A percentile compares a stretch with the other conserved stretches of the same genome.
Evolutionary conservation across 192 early-diverging fungal genomes (phyloP).

Genomic region (Chytriomyces confervae): DNA sequence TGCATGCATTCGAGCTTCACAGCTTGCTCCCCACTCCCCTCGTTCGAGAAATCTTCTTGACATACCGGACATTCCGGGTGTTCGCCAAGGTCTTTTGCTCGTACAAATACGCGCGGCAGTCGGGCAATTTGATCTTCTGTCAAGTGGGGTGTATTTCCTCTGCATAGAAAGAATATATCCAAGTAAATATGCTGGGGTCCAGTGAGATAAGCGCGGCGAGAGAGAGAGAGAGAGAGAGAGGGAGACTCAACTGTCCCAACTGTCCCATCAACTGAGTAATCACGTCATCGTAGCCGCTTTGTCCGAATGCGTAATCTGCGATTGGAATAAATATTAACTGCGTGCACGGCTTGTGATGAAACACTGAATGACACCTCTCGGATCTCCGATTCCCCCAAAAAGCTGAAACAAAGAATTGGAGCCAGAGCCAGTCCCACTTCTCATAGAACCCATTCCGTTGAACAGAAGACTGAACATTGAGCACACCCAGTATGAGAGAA

Average conservation of each 20-base stretch:
- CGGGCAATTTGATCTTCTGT: constrained; percentile 74
- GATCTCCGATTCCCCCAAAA: constrained; percentile 34
- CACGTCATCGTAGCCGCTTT: constrained; percentile 83
- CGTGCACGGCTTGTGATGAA: neutral
- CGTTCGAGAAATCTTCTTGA: constrained; percentile 79
- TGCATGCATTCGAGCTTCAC: constrained; percentile 84
- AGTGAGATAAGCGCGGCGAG: neutral
- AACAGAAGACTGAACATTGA: neutral
- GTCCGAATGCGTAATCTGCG: constrained; percentile 85
- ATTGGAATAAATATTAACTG: neutral
- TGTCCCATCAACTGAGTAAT: constrained; percentile 74
- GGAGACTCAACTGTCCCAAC: constrained; percentile 3
- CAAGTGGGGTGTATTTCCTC: constrained; percentile 81
- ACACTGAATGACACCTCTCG: neutral
- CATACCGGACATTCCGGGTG: constrained; percentile 86
- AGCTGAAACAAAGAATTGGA: constrained; percentile 25
- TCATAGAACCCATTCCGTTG: neutral
- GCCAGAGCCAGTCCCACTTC: neutral
- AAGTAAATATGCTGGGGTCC: neutral
- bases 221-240: neutral
- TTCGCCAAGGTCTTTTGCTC: constrained; percentile 59
- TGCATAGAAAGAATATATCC: constrained; percentile 21
- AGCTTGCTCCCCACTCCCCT: constrained; percentile 62
- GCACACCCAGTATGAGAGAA: neutral
- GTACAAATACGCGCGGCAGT: constrained; percentile 63